Evolutionary conservation across 2,329 filamentous ascomycete species (phyloP), one percentile per base, ranked within the genome.

Genomic region (Pseudocercospora pini-densiflorae): DNA sequence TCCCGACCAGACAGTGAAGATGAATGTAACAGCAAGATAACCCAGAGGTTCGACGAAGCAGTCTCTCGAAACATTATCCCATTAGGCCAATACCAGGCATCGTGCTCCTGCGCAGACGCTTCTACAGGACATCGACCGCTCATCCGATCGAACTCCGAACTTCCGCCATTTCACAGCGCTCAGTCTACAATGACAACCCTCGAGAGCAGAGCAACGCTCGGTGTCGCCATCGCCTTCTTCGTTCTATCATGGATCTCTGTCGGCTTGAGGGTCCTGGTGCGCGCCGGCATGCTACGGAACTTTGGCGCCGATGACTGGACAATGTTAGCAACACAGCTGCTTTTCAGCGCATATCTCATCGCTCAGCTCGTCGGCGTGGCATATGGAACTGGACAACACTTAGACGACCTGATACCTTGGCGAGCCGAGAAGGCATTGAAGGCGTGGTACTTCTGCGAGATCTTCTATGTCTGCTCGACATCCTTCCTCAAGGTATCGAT

Each of bases 371-470:
- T 75, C 7, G 79, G 80, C 31, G 77, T 79, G 3, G 63, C 75
- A 6, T 75, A 81, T 59, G 81, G 80, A 8, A 80, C 78, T 1
- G 80, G 80, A 14, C 72, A 75, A 64, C 79, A 79, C 65, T 71
- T 78, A 45, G 69, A 68, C 63, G 75, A 80, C 1, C 67, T 83
- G 14, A 57, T 69, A 3, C 68, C 65, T 14, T 60, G 53, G 51
- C 33, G 69, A 23, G 74, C 74, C 7, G 59, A 69, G 36, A 65
- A 29, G 9, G 74, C 74, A 9, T 47, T 75, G 6, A 62, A 81
- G 80, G 80, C 77, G 70, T 87, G 84, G 84, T 87, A 83, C 77
- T 79, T 87, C n/a, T 85, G 84, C 69, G 85, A 87, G 70, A 76
- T 84, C n/a, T 81, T 82, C 68, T 88, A 87, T 72, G 81, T 83